Evolutionary conservation across 1,284 basidiomycete species (phyloP).

Genomic region (Irpex lacteus): DNA sequence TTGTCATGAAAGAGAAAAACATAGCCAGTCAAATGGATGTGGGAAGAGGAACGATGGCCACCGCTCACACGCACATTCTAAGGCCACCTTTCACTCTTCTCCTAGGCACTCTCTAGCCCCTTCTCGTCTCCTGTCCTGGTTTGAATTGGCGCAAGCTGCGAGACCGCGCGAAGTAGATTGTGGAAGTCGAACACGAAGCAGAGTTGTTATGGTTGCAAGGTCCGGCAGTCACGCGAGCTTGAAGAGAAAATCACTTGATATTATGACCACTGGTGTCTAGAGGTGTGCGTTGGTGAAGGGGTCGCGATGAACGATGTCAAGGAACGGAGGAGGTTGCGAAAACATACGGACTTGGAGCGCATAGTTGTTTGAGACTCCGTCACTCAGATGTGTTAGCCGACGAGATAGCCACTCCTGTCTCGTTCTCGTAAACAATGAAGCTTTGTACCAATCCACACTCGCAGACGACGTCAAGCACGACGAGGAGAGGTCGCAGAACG

Average conservation of each 20-base stretch:
- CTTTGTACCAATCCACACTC: not conserved
- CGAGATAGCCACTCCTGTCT: not conserved
- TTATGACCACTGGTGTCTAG: not conserved
- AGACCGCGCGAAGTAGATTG: too few relatives aligned
- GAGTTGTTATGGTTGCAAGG: not conserved
- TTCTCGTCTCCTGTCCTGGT: not conserved
- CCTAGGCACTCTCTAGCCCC: not conserved
- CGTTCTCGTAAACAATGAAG: not conserved
- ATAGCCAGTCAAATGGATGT: not conserved
- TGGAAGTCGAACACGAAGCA: not conserved
- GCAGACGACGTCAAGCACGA: not conserved
- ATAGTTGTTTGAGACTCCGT: not conserved
- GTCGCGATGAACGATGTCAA: not conserved
- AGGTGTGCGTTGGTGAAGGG: not conserved
- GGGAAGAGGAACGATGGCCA: not conserved
- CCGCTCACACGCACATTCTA: not conserved
- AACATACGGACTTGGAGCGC: not conserved
- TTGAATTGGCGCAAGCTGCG: too few relatives aligned
- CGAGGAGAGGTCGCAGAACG: not conserved
- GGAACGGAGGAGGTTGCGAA: not conserved
- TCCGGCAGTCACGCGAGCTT: not conserved
- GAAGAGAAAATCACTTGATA: not conserved
- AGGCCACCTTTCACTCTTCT: not conserved
- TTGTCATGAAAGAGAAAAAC: not conserved
- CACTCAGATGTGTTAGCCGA: not conserved